A percentile compares a stretch with the other conserved stretches of the same genome.
Conservation (phyloP, 306 rosid species). For the Cucurbita maxima region DNA sequence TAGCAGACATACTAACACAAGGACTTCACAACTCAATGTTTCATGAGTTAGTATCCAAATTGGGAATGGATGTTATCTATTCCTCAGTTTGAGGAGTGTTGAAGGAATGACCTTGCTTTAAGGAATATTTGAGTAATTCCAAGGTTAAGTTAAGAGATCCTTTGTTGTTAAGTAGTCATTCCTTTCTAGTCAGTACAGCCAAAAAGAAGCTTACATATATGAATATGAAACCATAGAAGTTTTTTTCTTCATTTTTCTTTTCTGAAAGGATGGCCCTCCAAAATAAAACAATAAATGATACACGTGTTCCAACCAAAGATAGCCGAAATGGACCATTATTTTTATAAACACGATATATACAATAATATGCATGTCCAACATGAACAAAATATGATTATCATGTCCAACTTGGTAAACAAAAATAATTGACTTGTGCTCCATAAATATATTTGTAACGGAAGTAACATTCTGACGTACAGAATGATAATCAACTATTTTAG, state of each 20-base stretch:
- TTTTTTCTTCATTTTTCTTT: background rate
- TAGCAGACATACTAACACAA: too few relatives aligned
- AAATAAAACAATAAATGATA: background rate
- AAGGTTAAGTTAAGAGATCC: too few relatives aligned
- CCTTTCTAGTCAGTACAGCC: background rate
- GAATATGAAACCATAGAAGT: background rate
- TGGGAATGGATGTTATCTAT: too few relatives aligned
- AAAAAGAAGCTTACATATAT: too few relatives aligned
- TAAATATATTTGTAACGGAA: background rate
- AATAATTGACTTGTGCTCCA: background rate
- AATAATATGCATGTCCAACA: background rate
- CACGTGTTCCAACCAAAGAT: background rate
- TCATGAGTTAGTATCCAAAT: too few relatives aligned
- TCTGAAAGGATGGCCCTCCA: background rate
- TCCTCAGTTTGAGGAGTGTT: too few relatives aligned
- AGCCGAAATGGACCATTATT: background rate
- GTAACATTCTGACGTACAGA: background rate
- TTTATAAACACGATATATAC: background rate
- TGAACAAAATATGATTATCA: too few relatives aligned
- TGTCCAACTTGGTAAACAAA: background rate
- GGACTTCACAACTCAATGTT: too few relatives aligned
- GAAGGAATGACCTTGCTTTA: too few relatives aligned
- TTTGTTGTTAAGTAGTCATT: background rate
- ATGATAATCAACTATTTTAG: background rate
- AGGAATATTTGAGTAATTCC: too few relatives aligned